Base-by-base conservation (phyloP, 1,284 basidiomycete genomes). In the Puccinia triticina region DNA sequence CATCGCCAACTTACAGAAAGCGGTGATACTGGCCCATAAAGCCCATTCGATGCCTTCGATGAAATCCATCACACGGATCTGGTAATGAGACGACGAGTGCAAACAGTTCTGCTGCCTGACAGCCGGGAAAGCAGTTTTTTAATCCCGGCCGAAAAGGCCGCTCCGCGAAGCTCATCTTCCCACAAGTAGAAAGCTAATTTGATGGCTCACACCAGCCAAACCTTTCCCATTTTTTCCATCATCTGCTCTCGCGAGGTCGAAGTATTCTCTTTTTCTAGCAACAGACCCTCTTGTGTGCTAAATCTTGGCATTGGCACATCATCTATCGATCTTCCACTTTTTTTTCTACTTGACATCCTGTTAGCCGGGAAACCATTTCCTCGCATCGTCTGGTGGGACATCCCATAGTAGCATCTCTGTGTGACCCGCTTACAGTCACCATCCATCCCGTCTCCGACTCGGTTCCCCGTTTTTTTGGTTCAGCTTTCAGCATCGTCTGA, bases 121-220 rank as follows among this genome's bases (percentile, higher is more conserved):
- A 72, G n/a, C 69, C 69, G 69, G 48, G 43, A 40, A 37, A 66
- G 37, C 64, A 66, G 64, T 8, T 43, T 40, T 34, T 66, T 66
- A 66, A 40, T 66, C 64, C 69, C 48, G 46, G n/a, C 43, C 48
- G 43, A 29, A 11, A 14, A 43, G 69, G 37, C 18, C 43, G 34
- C 43, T 72, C 48, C 69, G 46, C 69, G 69, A 72, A 72, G 69
- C 69, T 50, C 48, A 50, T 1, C 10, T 72, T 40, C 46, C 69
- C 40, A 48, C 69, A 43, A 14, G 23, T 53, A 50, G 7, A 50
- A 72, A 29, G 29, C 46, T 48, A 72, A 50, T 29, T 72, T 34
- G 46, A 72, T 40, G 43, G 46, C 69, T 48, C 69, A 50, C 43
- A 16, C 50, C 48, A 48, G 69, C 26, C 69, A 29, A 48, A 53